Conservation (phyloP, 1,284 basidiomycete genomes). For the Melampsora larici-populina region DNA sequence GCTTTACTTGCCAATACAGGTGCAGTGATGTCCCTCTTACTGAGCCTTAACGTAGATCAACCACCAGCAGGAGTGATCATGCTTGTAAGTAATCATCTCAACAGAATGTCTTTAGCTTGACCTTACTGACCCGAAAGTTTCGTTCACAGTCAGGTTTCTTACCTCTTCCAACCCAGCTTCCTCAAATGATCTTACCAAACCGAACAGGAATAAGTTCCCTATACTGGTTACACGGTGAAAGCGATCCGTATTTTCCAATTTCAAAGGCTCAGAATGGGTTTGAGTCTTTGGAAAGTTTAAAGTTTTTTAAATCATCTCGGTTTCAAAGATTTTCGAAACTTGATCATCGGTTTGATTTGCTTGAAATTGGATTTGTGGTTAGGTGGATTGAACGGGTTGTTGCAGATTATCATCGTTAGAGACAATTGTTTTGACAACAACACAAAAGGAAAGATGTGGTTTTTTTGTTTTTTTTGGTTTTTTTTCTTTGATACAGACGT, state of each 20-base stretch:
- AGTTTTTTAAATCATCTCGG: too few species aligned
- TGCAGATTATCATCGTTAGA: too few species aligned
- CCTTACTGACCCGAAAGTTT: background rate
- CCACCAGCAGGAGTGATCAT: conserved; percentile 2
- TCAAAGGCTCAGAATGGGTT: background rate
- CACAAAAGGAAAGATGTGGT: too few species aligned
- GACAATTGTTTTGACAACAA: too few species aligned
- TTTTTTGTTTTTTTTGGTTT: too few species aligned
- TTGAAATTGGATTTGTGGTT: too few species aligned
- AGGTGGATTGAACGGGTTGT: too few species aligned
- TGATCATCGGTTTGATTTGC: too few species aligned
- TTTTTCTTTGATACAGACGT: too few species aligned
- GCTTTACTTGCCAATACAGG: background rate
- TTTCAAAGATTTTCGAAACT: too few species aligned
- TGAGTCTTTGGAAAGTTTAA: background rate
- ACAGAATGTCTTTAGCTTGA: background rate
- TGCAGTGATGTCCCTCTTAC: conserved; percentile 18
- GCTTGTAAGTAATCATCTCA: background rate
- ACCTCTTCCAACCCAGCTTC: background rate
- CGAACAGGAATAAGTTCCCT: background rate
- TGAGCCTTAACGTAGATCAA: conserved; percentile 2
- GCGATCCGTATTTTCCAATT: conserved; percentile 3
- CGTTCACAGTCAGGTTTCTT: background rate
- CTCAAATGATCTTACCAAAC: background rate
- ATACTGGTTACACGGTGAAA: background rate